Conservation (phyloP, 129 eudicot species). For the Helianthus annuus region HanXRQr2.0-SUNRISE NC_035445.2:52266661-52267160, state of each 20-base stretch:
- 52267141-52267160: slow-evolving; percentile 36
- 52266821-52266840: slow-evolving; percentile 36
- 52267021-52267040: slow-evolving; percentile 49
- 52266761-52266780: slow-evolving; percentile 49
- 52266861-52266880: slow-evolving; percentile 26
- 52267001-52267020: slow-evolving; percentile 40
- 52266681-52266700: slow-evolving; percentile 51
- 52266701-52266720: slow-evolving; percentile 55
- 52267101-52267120: slow-evolving; percentile 32
- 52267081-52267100: slow-evolving; percentile 62
- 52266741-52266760: slow-evolving; percentile 20
- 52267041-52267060: slow-evolving; percentile 46
- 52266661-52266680: slow-evolving; percentile 32
- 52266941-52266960: slow-evolving; percentile 13
- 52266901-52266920: slow-evolving; percentile 52
- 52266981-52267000: background rate
- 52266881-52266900: slow-evolving; percentile 42
- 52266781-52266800: slow-evolving; percentile 38
- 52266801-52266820: slow-evolving; percentile 34
- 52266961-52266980: background rate
- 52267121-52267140: slow-evolving; percentile 30
- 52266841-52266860: slow-evolving; percentile 27
- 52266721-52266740: slow-evolving; percentile 37
- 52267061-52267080: slow-evolving; percentile 71
- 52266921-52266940: slow-evolving; percentile 40